These are phyloP conservation scores for Bruguiera gymnorhiza DNA, from an alignment of 345 rosid species.

Conservation along the genomic window DNA sequence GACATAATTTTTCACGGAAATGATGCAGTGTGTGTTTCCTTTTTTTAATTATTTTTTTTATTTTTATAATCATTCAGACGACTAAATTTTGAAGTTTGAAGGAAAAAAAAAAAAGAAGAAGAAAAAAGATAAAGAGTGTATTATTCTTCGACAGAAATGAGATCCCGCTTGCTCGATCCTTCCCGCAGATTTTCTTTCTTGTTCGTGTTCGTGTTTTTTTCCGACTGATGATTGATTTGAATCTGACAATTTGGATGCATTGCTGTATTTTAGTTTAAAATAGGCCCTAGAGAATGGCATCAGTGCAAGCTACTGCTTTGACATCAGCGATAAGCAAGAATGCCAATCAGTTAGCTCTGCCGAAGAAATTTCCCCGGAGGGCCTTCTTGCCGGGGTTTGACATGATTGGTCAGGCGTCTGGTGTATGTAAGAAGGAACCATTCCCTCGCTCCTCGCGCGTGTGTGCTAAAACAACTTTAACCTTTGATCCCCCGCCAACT, in stretches of 20 bases:
- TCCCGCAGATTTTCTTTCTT: no score
- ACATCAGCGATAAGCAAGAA: slow-evolving; percentile 55
- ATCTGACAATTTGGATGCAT: background rate
- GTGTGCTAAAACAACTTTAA: slow-evolving; percentile 59
- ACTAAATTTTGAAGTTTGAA: no score
- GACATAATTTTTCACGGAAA: no score
- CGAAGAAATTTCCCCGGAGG: slow-evolving; percentile 46
- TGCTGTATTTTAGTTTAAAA: background rate
- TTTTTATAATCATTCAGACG: no score
- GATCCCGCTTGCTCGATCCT: no score
- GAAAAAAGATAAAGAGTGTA: no score
- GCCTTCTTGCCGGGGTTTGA: slow-evolving; percentile 63
- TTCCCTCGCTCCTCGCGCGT: slow-evolving; percentile 12
- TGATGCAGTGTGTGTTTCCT: no score
- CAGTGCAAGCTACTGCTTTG: slow-evolving; percentile 48
- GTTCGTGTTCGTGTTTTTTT: no score
- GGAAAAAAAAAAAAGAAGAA: no score
- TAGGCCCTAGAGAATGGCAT: slow-evolving; percentile 56
- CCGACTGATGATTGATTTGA: background rate
- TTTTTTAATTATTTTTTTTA: no score
- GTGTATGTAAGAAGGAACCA: slow-evolving; percentile 44
- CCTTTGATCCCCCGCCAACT: slow-evolving; percentile 70
- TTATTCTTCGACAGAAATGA: no score
- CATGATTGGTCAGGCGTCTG: slow-evolving; percentile 38
- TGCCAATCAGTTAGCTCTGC: slow-evolving; percentile 40